Conservation (phyloP, 305 asterid genomes). For the Fraxinus platypoda region DNA sequence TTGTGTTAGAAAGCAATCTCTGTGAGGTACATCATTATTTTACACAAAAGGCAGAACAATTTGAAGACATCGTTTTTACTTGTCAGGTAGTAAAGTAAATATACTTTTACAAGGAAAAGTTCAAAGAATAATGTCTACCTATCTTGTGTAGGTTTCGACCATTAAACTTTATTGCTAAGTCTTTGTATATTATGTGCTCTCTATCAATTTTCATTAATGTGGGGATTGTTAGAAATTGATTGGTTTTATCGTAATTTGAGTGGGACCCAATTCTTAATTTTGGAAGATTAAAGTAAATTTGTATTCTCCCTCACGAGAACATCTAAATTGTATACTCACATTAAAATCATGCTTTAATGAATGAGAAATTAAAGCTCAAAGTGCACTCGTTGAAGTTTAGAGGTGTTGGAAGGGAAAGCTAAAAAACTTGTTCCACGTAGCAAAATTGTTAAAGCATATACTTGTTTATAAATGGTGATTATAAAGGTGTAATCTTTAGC, state of each 20-base stretch:
- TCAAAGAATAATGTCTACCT: no score
- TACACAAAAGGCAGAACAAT: neutral
- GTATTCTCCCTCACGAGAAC: neutral
- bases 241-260: no score
- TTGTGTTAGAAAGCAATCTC: neutral
- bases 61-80: no score
- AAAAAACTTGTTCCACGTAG: no score
- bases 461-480: no score
- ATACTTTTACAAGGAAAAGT: no score
- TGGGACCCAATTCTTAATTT: neutral
- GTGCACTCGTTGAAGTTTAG: no score
- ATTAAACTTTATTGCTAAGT: neutral
- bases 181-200: neutral
- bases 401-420: no score
- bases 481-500: no score
- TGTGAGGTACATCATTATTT: neutral
- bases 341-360: neutral
- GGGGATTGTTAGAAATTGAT: neutral
- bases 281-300: no score
- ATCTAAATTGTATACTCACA: neutral
- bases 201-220: neutral
- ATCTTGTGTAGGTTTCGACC: neutral
- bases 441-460: no score
- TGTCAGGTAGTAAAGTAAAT: neutral
- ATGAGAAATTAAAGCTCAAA: no score